Percentiles rank a stretch among this genome's conserved stretches.
phyloP scores from a whole-genome alignment of 176 grass and related monocot genomes.

The Ensete glaucum region DNA sequence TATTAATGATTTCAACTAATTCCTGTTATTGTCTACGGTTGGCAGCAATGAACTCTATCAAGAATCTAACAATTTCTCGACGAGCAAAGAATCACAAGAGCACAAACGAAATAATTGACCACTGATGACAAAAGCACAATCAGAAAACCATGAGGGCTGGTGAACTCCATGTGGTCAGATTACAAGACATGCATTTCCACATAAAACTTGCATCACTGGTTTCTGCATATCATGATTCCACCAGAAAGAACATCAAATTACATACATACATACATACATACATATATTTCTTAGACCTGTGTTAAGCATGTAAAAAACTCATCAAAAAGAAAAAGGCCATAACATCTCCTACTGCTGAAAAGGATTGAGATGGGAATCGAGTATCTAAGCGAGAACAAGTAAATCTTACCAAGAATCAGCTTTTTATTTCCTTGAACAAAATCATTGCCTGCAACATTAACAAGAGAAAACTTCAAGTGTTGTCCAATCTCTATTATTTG shows the following conservation, averaged over 20 bases:
- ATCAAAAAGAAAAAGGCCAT: background rate
- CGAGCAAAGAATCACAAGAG: background rate
- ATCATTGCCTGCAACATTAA: slow-evolving; percentile 94
- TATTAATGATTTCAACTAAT: too few relatives aligned
- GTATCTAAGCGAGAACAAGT: background rate
- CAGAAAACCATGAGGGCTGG: background rate
- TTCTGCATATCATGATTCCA: background rate
- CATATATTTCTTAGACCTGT: background rate
- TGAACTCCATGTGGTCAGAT: too few relatives aligned
- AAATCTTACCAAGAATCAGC: slow-evolving; percentile 77
- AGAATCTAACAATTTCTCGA: background rate
- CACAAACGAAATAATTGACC: background rate
- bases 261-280: too few relatives aligned
- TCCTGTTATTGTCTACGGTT: too few relatives aligned
- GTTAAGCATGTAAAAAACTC: background rate
- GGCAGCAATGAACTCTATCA: background rate
- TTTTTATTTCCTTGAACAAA: slow-evolving; percentile 99
- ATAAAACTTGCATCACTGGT: background rate
- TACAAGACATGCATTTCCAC: too few relatives aligned
- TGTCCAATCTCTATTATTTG: slow-evolving; percentile 89
- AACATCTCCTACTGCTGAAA: too few relatives aligned
- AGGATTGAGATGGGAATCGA: too few relatives aligned
- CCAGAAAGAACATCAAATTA: background rate
- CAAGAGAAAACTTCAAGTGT: slow-evolving; percentile 73
- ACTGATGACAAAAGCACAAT: background rate